Percentiles rank a stretch among this genome's conserved stretches.
These are phyloP conservation scores for Penicillium sp. DNA, from an alignment of 2,329 filamentous ascomycete genomes.

Conservation along the genomic window DNA sequence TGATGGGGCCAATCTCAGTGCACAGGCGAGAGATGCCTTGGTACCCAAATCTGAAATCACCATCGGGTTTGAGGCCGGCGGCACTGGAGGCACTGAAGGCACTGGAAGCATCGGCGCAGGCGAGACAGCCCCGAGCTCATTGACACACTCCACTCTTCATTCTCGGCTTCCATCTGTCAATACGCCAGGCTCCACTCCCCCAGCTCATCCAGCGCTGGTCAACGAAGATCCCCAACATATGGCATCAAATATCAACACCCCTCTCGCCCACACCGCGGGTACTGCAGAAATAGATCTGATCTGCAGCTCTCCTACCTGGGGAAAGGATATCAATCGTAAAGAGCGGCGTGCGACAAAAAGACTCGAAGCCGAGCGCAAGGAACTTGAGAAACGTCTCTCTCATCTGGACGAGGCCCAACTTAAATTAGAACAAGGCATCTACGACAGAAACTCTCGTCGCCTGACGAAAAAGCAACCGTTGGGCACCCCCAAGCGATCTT, in stretches of 20 bases:
- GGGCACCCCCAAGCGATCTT: constrained; percentile 33
- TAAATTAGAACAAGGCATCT: constrained; percentile 18
- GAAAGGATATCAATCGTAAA: constrained; percentile 26
- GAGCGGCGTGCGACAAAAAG: constrained; percentile 36
- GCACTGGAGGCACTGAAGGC: not conserved
- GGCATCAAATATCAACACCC: constrained; percentile 8
- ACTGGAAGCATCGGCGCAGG: not conserved
- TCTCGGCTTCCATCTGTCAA: constrained; percentile 20
- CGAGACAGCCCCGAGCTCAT: constrained; percentile 19
- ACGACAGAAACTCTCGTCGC: constrained; percentile 33
- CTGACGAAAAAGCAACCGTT: constrained; percentile 42
- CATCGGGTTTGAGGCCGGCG: constrained; percentile 1
- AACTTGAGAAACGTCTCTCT: constrained; percentile 33
- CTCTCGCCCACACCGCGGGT: not conserved
- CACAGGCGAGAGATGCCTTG: not conserved
- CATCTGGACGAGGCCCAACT: constrained; percentile 25
- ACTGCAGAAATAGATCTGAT: constrained; percentile 15
- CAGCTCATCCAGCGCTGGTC: constrained; percentile 9
- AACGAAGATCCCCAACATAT: constrained; percentile 14
- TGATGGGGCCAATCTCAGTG: not conserved
- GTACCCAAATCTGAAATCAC: not conserved
- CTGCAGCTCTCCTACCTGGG: constrained; percentile 24
- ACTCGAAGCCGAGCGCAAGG: constrained; percentile 38
- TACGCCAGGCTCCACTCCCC: constrained; percentile 23
- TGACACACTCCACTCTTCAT: constrained; percentile 17